Base-by-base conservation (phyloP, 2,329 filamentous ascomycete genomes). In the Amphichorda felina region DNA sequence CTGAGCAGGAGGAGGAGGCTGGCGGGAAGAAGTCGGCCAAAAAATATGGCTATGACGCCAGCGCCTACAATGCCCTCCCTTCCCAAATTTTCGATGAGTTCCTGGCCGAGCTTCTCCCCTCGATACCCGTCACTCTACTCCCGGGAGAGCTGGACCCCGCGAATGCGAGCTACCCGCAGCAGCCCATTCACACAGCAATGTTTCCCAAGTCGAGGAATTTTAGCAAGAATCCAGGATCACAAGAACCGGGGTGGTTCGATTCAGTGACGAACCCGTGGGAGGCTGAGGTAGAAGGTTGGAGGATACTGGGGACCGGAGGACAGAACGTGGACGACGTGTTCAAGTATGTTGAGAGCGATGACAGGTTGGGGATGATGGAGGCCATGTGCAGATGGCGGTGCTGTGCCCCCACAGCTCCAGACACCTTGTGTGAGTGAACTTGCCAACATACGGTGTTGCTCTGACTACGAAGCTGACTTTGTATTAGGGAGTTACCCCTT, bases 291-390 rank as follows among this genome's bases (percentile, higher is more conserved):
- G 87, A 94, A 37, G 93, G 91, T 1, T 94, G 86, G 80, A 73
- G 85, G 30, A 61, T 96, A 6, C 70, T 95, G 30, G 88, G 83
- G 9, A 91, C 83, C 0, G 82, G 84, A 25, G 91, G 91, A 0
- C 91, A 98, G 60, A 94, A 94, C 36, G 73, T 98, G 3, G 83
- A 94, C 48, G 93, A 98, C 55, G 75, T 96, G 3, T 84, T 87
- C 56, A 91, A 89, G 55, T 98, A 98, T 51, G 72, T 96, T 18
- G 76, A 81, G 38, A 79, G 75, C 25, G 75, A 86, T 29, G 77
- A 87, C 45, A 65, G 88, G 15, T 52, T 96, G 18, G 79, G 80
- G 32, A 84, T 95, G 72, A 91, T 96, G 82, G 91, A 96, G 58
- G 79, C 80, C 38, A 91, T 94, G 75, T 78, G 94, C 45, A 72